Base-by-base conservation (phyloP, 768 basidiomycete genomes). In the Rhodocollybia butyracea region DNA sequence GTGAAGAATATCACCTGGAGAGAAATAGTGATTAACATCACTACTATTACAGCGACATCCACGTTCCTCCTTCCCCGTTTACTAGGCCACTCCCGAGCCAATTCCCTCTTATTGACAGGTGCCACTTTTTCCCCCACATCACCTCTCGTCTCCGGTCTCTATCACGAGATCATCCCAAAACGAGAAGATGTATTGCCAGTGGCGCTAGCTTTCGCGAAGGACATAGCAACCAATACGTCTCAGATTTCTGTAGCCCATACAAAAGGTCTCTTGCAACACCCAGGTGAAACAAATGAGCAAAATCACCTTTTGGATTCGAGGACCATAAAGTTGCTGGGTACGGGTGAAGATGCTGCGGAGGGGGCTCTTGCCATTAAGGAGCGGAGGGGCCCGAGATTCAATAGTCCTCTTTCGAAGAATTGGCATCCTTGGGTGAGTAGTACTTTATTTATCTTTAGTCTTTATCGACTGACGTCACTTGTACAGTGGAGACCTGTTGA, bases 391-490 rank as follows among this genome's bases (percentile, higher is more conserved):
- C 75, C 76, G 2, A 74, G 70, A 40, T 82, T 83, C 56, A 62
- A 62, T 11, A 80, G 78, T 46, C 75, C 69, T 2, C 56, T 83
- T 51, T 73, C 74, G 1, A 72, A 71, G 36, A 70, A 73, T 11
- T 80, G 77, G 75, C 75, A 73, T 55, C 79, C 82, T 39, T 84
- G 81, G 81, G 82, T 83, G 51, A 59, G 78, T n/a, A n/a, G n/a
- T n/a, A n/a, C n/a, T n/a, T n/a, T n/a, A 65, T 1, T 3, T 29
- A 61, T 30, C 19, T 12, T 46, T 12, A 8, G 13, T 22, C 3
- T 11, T 26, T 32, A 6, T 46, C 19, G 36, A 13, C 22, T 24
- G 27, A 10, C 12, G 34, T 15, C 31, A n/a, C n/a, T n/a, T n/a
- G n/a, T n/a, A n/a, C n/a, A n/a, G n/a, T n/a, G n/a, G n/a, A n/a